Evolutionary conservation across 345 rosid species (phyloP).

Genomic region (Combretum micranthum): DNA sequence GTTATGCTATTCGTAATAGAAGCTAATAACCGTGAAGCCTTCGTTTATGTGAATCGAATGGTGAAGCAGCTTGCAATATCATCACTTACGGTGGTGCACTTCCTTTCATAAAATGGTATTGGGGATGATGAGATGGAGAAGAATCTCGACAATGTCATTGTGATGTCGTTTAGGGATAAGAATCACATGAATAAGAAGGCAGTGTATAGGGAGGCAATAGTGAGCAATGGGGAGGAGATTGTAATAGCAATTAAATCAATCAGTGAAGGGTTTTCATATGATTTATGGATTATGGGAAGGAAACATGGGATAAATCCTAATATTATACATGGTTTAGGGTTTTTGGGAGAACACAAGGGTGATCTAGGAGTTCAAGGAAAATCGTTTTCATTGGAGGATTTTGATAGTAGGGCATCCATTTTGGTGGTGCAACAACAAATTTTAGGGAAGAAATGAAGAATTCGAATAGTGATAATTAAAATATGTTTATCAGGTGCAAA

Average conservation of each 20-base stretch:
- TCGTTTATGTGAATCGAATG: constrained; percentile 14
- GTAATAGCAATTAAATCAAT: constrained; percentile 7
- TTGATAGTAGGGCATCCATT: constrained; percentile 8
- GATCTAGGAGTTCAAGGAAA: constrained; percentile 22
- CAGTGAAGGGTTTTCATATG: background rate
- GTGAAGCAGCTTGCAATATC: constrained; percentile 11
- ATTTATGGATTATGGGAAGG: constrained; percentile 21
- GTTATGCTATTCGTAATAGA: constrained; percentile 19
- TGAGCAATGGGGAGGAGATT: constrained; percentile 12
- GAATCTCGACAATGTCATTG: constrained; percentile 16
- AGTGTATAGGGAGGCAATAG: constrained; percentile 5
- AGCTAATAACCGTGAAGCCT: constrained; percentile 21
- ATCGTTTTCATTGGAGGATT: constrained; percentile 10
- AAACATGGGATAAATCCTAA: constrained; percentile 1
- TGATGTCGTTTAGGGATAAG: constrained; percentile 8
- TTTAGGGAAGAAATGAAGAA: background rate
- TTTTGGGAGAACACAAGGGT: constrained; percentile 10
- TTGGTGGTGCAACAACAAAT: constrained; percentile 19
- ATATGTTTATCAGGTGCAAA: too few species aligned
- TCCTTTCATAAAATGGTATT: constrained; percentile 1
- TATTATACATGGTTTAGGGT: constrained; percentile 1
- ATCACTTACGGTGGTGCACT: constrained; percentile 9
- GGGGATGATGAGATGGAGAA: constrained; percentile 13
- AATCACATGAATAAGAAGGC: background rate
- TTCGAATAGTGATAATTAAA: too few species aligned